Conservation (phyloP, 192 early-diverging fungal species). For the Tieghemiomyces parasiticus region DNA sequence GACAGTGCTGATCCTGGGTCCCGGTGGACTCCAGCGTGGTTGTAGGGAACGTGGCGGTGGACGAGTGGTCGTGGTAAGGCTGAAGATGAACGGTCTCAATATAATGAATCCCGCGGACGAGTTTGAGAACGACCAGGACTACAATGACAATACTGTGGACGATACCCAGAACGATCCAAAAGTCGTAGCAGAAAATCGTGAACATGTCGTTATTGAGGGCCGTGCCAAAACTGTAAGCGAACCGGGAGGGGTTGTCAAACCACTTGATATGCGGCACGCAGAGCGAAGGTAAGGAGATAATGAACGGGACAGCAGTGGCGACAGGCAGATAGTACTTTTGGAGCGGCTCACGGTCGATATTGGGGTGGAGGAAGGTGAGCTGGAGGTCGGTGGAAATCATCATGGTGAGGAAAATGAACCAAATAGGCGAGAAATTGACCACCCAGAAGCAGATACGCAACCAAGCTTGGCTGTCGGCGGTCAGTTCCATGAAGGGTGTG, state of each 20-base stretch:
- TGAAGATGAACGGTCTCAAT: constrained; percentile 7
- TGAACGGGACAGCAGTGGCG: constrained; percentile 2
- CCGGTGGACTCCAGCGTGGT: background rate
- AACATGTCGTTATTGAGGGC: background rate
- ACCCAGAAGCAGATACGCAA: constrained; percentile 8
- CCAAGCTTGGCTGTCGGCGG: constrained; percentile 2
- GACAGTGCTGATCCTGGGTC: too few relatives aligned
- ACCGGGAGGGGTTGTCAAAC: constrained; percentile 4
- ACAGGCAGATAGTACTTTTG: constrained; percentile 1
- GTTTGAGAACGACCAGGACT: constrained; percentile 1
- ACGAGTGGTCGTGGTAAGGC: background rate
- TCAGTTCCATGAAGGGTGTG: constrained; percentile 2
- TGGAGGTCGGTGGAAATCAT: constrained; percentile 11
- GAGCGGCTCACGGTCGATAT: background rate
- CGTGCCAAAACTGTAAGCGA: constrained; percentile 9
- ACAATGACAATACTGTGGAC: constrained; percentile 3
- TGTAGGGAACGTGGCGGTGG: background rate
- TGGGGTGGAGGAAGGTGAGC: constrained; percentile 8
- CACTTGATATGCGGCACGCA: constrained; percentile 10
- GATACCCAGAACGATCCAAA: constrained; percentile 8
- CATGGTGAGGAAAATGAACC: constrained; percentile 10
- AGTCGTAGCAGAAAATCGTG: constrained; percentile 9
- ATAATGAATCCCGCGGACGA: constrained; percentile 6
- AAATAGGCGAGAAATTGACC: constrained; percentile 2
- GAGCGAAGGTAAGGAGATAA: constrained; percentile 5